Conservation (phyloP, 805 yeast genomes). For the Wickerhamiella azyma region DNA sequence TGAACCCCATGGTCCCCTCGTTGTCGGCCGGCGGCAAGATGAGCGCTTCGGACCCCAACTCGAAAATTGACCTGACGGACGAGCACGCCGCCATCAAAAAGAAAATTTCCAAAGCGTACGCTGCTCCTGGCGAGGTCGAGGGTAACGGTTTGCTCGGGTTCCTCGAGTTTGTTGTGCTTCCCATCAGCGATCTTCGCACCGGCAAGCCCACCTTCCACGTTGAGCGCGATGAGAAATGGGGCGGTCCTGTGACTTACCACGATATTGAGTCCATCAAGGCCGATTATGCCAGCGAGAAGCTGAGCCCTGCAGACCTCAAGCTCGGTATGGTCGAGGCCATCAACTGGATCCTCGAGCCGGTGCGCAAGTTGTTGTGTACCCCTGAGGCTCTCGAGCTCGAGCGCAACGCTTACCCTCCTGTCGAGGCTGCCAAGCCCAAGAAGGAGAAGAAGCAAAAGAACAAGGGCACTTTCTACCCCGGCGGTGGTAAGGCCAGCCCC, state of each 20-base stretch:
- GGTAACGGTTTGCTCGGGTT: constrained; percentile 86
- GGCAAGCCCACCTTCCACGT: constrained; percentile 52
- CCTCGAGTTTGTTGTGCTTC: constrained; percentile 69
- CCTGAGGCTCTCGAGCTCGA: constrained; percentile 65
- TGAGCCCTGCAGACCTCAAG: constrained; percentile 89
- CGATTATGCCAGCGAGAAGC: constrained; percentile 58
- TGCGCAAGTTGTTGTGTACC: constrained; percentile 54
- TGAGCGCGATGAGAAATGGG: constrained; percentile 91
- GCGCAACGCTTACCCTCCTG: constrained; percentile 74
- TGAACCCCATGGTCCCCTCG: constrained; percentile 99
- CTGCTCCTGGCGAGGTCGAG: constrained; percentile 87
- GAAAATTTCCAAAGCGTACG: constrained; percentile 83
- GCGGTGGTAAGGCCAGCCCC: constrained; percentile 22
- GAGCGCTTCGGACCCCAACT: constrained; percentile 98
- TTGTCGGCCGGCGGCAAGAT: constrained; percentile 90
- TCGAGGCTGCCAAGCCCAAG: constrained; percentile 42
- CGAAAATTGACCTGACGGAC: constrained; percentile 86
- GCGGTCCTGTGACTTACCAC: constrained; percentile 72
- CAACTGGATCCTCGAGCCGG: constrained; percentile 68
- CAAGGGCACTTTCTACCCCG: constrained; percentile 85
- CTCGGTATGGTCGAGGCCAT: constrained; percentile 81
- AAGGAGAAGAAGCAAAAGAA: constrained; percentile 56
- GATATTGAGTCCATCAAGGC: constrained; percentile 54
- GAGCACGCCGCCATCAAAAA: constrained; percentile 77
- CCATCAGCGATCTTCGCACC: constrained; percentile 63